Evolutionary conservation across 345 rosid species (phyloP), one percentile per base, ranked within the genome.

Genomic region (Citrus hindsii): DNA sequence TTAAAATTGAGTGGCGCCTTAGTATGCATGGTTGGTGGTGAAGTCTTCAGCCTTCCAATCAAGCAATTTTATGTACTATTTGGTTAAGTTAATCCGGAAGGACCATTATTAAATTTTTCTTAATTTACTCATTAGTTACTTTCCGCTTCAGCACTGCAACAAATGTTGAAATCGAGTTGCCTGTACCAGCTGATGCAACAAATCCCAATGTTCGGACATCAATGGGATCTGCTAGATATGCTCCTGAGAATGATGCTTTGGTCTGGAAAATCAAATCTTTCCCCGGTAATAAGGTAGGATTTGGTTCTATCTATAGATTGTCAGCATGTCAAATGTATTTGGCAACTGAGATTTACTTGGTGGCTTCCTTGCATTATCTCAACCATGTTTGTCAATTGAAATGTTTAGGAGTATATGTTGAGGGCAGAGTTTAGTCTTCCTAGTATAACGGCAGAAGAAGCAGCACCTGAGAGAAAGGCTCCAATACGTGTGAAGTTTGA

Each of bases 381-480:
- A 67, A 78, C 69, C 35, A 66, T 75, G 77, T 65, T 66, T 71
- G 16, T 27, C n/a, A 32, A 65, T 69, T 46, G 18, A 66, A 60
- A 12, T 71, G 25, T 74, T 13, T 77, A 92, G 97, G 97, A 92
- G 80, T 90, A 90, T 58, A 87, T 90, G 94, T 72, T 89, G 82
- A 89, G 94, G 84, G 93, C 94, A 71, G 97, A 93, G 84, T 90
- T 93, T 64, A 86, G 84, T 86, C 95, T 91, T 85, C 93, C 95
- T 12, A 91, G 92, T 77, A 85, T 91, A 79, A 87, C 90, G 30
- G 90, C 89, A 55, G 97, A 93, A 79, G 97, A 93, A 79, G 88
- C 88, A 70, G 81, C 78, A 37, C 94, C 88, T 48, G 95, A 93
- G 83, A 89, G 94, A 73, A 93, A 90, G 83, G 90, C 95, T 78